Evolutionary conservation across 495 filamentous ascomycete species (phyloP), one percentile per base, ranked within the genome.

Genomic region (Penicillium canariense): DNA sequence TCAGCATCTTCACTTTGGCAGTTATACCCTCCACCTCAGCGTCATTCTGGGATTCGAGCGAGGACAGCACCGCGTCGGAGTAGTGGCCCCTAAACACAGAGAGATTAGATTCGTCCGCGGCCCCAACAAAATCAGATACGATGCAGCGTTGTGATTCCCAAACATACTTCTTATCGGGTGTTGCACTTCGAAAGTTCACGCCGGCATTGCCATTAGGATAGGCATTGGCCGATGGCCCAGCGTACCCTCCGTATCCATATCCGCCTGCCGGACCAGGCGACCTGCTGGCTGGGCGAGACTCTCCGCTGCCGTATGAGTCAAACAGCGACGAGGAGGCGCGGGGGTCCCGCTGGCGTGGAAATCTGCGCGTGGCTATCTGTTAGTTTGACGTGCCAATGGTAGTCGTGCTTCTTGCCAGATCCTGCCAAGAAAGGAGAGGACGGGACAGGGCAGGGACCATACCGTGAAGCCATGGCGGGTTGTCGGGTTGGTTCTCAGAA

Each of bases 1-100:
- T 98, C 60, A 98, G 67, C 80, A 91, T 82, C 77, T 79, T 86
- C 52, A 98, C 95, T 70, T 96, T 98, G 42, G 88, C 89, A 47
- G 85, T 80, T 60, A 97, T 91, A 28, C 92, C 90, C 58, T 93
- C 89, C 15, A 97, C 84, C 61, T 96, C 88, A 49, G 83, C 74
- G 61, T 97, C 95, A 65, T 97, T 98, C 71, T 97, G 95, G 58
- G 87, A 91, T 70, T 98, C 95, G 20, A 98, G 82, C 68, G 94
- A 91, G 65, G 89, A 90, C 20, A 97, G 83, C 48, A 97, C 91
- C 35, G 91, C 89, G 59, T 95, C 91, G 56, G 85, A 90, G 71
- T 97, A 97, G 69, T 96, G 93, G 46, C 95, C 94, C 67, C 88
- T 89, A 54, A 31, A 58, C n/a, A n/a, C n/a, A 27, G 50, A 28